Conservation (phyloP, 2,329 filamentous ascomycete genomes). For the Alternaria sp. region DNA sequence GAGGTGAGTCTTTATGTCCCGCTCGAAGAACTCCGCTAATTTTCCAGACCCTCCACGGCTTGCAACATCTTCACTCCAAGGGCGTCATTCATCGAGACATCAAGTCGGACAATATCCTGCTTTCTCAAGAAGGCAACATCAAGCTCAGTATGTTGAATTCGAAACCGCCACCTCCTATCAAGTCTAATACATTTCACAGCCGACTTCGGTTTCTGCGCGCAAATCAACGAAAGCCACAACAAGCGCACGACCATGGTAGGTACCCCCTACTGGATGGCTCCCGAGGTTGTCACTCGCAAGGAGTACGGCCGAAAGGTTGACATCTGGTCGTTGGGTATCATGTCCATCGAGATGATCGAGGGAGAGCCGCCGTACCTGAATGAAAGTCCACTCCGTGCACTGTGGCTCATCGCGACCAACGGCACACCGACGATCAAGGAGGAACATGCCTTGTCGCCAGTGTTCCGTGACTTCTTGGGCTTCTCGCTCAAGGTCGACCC, state of each 20-base stretch:
- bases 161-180: background rate
- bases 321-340: slow-evolving; percentile 98
- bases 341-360: slow-evolving; percentile 99
- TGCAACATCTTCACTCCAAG: slow-evolving; percentile 96
- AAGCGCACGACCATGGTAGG: slow-evolving; percentile 99
- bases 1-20: slow-evolving; percentile 62
- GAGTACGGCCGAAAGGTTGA: slow-evolving; percentile 99
- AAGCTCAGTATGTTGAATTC: slow-evolving; percentile 78
- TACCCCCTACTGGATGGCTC: slow-evolving; percentile 99
- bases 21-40: slow-evolving; percentile 12
- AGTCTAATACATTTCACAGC: slow-evolving; percentile 58
- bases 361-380: slow-evolving; percentile 97
- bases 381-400: slow-evolving; percentile 87
- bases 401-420: slow-evolving; percentile 96
- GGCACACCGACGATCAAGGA: slow-evolving; percentile 96
- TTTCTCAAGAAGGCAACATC: slow-evolving; percentile 93
- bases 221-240: slow-evolving; percentile 95
- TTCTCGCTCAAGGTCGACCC: slow-evolving; percentile 96
- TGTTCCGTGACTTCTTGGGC: slow-evolving; percentile 90
- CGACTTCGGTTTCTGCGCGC: slow-evolving; percentile 98
- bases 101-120: slow-evolving; percentile 96
- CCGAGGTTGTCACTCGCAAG: slow-evolving; percentile 95
- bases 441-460: slow-evolving; percentile 76
- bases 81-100: slow-evolving; percentile 98
- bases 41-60: slow-evolving; percentile 74